These are phyloP conservation scores for Aspergillus fischeri DNA, from an alignment of 2,329 filamentous ascomycete genomes.

Conservation along the genomic window DNA sequence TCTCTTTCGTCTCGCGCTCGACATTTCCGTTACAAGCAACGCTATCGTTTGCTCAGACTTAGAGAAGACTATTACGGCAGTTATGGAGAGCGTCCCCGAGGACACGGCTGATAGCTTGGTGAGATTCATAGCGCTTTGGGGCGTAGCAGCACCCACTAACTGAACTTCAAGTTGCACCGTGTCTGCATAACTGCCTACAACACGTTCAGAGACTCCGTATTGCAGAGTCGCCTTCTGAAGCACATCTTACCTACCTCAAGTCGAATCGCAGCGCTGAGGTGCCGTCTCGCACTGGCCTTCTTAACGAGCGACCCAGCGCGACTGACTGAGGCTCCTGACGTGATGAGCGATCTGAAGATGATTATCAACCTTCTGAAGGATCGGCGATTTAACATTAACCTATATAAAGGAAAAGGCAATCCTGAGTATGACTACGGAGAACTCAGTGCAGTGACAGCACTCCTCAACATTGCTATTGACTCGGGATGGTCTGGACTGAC, in stretches of 20 bases:
- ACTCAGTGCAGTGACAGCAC: slow-evolving; percentile 60
- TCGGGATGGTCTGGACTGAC: slow-evolving; percentile 47
- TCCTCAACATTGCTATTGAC: slow-evolving; percentile 73
- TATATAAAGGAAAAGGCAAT: slow-evolving; percentile 18
- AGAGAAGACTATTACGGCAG: slow-evolving; percentile 29
- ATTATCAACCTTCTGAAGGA: slow-evolving; percentile 28
- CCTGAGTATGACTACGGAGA: slow-evolving; percentile 57
- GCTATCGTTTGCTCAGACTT: slow-evolving; percentile 27
- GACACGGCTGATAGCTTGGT: slow-evolving; percentile 20
- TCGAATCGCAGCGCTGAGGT: slow-evolving; percentile 37
- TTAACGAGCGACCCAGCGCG: slow-evolving; percentile 25
- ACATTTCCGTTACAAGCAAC: slow-evolving; percentile 29
- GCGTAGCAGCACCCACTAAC: slow-evolving; percentile 5
- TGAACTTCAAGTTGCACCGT: slow-evolving; percentile 21
- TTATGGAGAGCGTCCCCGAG: slow-evolving; percentile 25
- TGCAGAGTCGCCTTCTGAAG: slow-evolving; percentile 39
- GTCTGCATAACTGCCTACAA: slow-evolving; percentile 25
- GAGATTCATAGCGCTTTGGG: neutral
- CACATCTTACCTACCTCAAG: slow-evolving; percentile 37
- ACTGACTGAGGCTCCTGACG: slow-evolving; percentile 23
- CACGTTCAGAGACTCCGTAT: slow-evolving; percentile 34
- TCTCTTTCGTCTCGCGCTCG: slow-evolving; percentile 35
- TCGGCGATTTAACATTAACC: slow-evolving; percentile 29
- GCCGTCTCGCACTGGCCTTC: slow-evolving; percentile 37
- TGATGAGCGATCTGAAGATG: slow-evolving; percentile 27